A percentile compares a stretch with the other conserved stretches of the same genome.
These are phyloP conservation scores for Cystobasidium onofrii DNA, from an alignment of 768 basidiomycete genomes.

Conservation along the genomic window DNA sequence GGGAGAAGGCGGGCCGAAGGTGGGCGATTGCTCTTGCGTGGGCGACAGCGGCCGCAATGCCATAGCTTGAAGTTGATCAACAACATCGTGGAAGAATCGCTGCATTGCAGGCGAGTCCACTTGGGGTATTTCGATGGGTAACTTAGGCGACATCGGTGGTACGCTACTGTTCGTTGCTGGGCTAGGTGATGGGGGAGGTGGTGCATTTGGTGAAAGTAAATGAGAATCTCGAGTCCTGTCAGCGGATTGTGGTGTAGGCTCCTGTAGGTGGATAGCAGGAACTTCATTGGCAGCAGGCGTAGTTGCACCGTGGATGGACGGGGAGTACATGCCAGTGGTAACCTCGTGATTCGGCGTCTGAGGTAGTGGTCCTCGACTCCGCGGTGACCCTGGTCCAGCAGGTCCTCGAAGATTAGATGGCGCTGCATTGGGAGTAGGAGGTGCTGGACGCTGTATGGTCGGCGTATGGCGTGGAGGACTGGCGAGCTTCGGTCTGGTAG, in stretches of 20 bases:
- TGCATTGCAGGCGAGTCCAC: conserved; percentile 69
- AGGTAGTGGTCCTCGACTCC: conserved; percentile 36
- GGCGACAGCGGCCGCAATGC: conserved; percentile 34
- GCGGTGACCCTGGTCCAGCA: conserved; percentile 40
- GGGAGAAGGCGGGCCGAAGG: conserved; percentile 27
- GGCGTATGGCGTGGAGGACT: background rate
- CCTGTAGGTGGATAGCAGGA: conserved; percentile 43
- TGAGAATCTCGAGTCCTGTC: background rate
- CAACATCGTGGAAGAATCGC: conserved; percentile 67
- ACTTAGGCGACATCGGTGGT: conserved; percentile 40
- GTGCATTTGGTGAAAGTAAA: conserved; percentile 20
- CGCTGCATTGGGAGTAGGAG: background rate
- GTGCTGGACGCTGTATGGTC: background rate
- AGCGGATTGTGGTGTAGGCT: conserved; percentile 18
- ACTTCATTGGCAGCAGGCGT: conserved; percentile 28
- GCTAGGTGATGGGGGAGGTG: conserved; percentile 32
- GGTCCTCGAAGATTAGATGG: background rate
- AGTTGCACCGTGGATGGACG: background rate
- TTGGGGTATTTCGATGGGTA: conserved; percentile 58
- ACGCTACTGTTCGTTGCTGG: background rate
- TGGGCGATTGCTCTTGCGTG: conserved; percentile 27
- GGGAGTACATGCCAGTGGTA: background rate
- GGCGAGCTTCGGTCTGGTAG: conserved; percentile 5
- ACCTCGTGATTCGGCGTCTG: conserved; percentile 9
- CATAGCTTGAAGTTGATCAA: conserved; percentile 49